phyloP scores from a whole-genome alignment of 331 rosid genomes.

The Acacia concinna region DNA sequence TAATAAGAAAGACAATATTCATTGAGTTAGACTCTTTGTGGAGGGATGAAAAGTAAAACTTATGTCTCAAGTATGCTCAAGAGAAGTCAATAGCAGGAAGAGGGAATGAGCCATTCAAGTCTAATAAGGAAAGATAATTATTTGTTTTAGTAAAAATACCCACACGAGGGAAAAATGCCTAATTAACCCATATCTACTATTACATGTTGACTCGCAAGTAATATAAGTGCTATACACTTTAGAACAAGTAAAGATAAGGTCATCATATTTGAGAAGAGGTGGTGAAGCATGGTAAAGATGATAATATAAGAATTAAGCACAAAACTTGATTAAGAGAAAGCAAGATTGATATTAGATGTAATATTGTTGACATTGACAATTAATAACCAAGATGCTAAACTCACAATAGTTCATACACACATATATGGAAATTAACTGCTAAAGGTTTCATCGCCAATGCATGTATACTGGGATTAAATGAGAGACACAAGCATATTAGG shows the following conservation, averaged over 20 bases:
- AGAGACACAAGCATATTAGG: not conserved
- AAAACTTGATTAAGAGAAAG: conserved; percentile 26
- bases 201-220: not conserved
- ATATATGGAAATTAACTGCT: conserved; percentile 20
- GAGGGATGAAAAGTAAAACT: too few relatives aligned
- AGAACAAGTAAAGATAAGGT: not conserved
- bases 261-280: conserved; percentile 6
- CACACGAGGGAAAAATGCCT: not conserved
- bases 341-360: conserved; percentile 6
- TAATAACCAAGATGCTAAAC: conserved; percentile 18
- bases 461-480: not conserved
- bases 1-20: conserved; percentile 39
- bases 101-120: not conserved
- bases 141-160: not conserved
- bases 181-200: not conserved
- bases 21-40: conserved; percentile 9
- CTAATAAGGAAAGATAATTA: conserved; percentile 3
- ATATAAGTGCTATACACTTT: not conserved
- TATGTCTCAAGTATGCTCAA: not conserved
- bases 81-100: not conserved
- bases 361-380: conserved; percentile 31
- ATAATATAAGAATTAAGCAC: not conserved
- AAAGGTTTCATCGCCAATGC: conserved; percentile 45
- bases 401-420: conserved; percentile 19
- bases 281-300: conserved; percentile 11